phyloP scores from a whole-genome alignment of 2,329 filamentous ascomycete species.

The Xylariales sp. region DNA sequence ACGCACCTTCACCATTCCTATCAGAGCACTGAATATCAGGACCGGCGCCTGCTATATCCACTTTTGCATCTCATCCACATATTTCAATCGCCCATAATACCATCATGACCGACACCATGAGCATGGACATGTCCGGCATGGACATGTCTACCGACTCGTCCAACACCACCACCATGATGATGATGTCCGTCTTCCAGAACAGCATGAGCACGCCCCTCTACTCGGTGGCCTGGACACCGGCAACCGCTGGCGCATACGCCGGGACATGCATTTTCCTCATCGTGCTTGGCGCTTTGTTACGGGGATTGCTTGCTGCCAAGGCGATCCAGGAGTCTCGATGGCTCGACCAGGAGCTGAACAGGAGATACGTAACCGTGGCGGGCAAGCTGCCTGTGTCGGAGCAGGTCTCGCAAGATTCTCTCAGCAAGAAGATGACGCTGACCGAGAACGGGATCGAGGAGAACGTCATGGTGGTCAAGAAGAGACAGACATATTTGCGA shows the following conservation, averaged over 20 bases:
- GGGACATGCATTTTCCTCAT: slow-evolving; percentile 91
- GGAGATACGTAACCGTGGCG: slow-evolving; percentile 71
- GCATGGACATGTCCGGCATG: slow-evolving; percentile 20
- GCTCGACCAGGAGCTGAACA: slow-evolving; percentile 65
- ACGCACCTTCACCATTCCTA: neutral
- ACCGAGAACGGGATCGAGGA: slow-evolving; percentile 78
- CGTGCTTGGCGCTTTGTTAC: slow-evolving; percentile 64
- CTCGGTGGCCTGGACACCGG: slow-evolving; percentile 70
- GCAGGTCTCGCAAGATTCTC: slow-evolving; percentile 52
- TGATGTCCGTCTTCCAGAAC: slow-evolving; percentile 56
- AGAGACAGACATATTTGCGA: slow-evolving; percentile 44
- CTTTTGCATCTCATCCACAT: neutral
- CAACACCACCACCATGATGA: slow-evolving; percentile 24
- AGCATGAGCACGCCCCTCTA: slow-evolving; percentile 45
- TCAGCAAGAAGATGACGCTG: slow-evolving; percentile 61
- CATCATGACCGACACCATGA: neutral
- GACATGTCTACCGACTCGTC: slow-evolving; percentile 15
- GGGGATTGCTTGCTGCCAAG: slow-evolving; percentile 67
- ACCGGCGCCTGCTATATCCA: slow-evolving; percentile 6
- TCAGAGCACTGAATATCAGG: neutral
- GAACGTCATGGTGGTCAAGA: slow-evolving; percentile 68
- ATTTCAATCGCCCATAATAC: neutral
- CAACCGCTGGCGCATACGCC: slow-evolving; percentile 66
- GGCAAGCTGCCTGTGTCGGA: slow-evolving; percentile 58
- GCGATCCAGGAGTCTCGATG: slow-evolving; percentile 59